Conservation (phyloP, 495 filamentous ascomycete genomes). For the Xylaria scruposa region DNA sequence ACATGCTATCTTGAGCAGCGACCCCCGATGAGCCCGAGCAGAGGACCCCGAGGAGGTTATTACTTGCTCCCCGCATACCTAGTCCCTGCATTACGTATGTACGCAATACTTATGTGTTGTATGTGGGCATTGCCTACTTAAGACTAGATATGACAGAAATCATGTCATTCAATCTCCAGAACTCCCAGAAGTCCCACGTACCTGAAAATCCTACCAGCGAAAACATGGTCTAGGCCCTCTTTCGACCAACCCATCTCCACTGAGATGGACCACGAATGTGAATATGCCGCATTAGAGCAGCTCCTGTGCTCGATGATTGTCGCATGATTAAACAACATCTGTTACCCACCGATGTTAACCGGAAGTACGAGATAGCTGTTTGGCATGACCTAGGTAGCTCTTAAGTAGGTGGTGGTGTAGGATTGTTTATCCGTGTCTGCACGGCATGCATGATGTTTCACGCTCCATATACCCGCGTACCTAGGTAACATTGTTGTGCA, state of each 20-base stretch:
- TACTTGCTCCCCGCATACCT: slow-evolving; percentile 5
- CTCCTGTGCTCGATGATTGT: neutral
- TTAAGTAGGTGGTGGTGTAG: neutral
- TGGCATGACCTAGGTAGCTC: neutral
- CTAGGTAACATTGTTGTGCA: neutral
- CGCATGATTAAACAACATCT: neutral
- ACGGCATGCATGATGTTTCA: neutral
- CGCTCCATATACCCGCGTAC: neutral
- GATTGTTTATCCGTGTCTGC: neutral
- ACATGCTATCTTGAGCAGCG: neutral
- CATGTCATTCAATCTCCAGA: neutral
- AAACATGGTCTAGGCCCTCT: slow-evolving; percentile 3
- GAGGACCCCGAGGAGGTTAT: neutral
- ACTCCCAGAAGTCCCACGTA: slow-evolving; percentile 1
- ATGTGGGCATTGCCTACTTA: neutral
- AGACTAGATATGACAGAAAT: neutral
- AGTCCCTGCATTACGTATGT: slow-evolving; percentile 11
- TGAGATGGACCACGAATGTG: neutral
- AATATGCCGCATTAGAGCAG: neutral
- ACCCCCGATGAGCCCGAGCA: neutral
- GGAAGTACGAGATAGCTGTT: neutral
- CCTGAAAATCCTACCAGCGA: slow-evolving; percentile 12
- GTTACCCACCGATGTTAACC: slow-evolving; percentile 6
- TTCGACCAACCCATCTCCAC: neutral
- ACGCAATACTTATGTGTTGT: neutral